These are phyloP conservation scores for Dryadomyces quercivorus DNA, from an alignment of 2,329 filamentous ascomycete genomes.

Conservation along the genomic window DNA sequence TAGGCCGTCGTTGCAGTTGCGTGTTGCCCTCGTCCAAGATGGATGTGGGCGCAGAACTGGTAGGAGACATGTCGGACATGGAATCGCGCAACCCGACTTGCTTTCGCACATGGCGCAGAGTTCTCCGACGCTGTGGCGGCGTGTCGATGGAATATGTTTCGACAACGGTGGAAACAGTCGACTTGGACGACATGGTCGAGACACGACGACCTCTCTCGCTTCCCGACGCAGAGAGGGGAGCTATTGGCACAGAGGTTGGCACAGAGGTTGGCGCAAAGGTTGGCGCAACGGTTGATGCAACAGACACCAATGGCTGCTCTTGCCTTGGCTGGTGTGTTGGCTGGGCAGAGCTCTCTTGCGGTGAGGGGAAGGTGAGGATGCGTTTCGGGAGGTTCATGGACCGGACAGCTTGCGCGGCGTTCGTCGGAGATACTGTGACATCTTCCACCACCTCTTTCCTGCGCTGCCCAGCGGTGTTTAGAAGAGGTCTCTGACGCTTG, in stretches of 20 bases:
- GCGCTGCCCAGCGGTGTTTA: constrained; percentile 7
- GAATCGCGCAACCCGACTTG: constrained; percentile 37
- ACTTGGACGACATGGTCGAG: constrained; percentile 42
- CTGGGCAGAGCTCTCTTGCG: constrained; percentile 17
- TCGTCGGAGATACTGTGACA: constrained; percentile 33
- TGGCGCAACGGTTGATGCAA: constrained; percentile 5
- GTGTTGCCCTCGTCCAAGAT: constrained; percentile 18
- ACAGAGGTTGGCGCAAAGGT: too few species aligned
- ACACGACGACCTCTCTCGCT: constrained; percentile 34
- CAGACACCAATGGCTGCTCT: background rate
- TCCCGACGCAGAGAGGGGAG: constrained; percentile 21
- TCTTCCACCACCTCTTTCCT: constrained; percentile 32
- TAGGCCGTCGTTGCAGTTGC: constrained; percentile 16
- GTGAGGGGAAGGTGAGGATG: constrained; percentile 25
- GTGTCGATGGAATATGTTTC: constrained; percentile 45
- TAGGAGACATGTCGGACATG: constrained; percentile 25
- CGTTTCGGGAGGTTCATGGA: constrained; percentile 33
- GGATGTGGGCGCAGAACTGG: constrained; percentile 31
- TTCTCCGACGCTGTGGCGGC: constrained; percentile 35
- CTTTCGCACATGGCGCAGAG: constrained; percentile 50
- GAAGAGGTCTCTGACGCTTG: constrained; percentile 26
- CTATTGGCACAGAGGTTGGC: constrained; percentile 5
- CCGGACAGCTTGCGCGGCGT: constrained; percentile 37
- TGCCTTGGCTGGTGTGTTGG: constrained; percentile 19
- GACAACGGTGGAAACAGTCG: constrained; percentile 42